phyloP scores from a whole-genome alignment of 768 basidiomycete species.

The Agaricus blazei region DNA sequence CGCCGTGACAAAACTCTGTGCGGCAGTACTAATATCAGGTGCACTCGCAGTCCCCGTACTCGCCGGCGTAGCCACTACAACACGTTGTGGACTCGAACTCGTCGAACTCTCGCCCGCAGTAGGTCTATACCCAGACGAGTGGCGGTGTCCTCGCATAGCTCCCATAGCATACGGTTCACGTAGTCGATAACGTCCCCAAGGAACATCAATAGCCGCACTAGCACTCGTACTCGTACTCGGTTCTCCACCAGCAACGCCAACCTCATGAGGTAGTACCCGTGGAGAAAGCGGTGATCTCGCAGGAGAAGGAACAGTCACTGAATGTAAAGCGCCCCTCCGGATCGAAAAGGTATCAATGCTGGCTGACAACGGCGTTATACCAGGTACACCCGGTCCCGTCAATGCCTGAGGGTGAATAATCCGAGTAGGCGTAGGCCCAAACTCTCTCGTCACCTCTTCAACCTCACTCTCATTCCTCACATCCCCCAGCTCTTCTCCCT shows the following conservation, averaged over 20 bases:
- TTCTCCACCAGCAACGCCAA: slow-evolving; percentile 9
- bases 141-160: slow-evolving; percentile 17
- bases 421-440: background rate
- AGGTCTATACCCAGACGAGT: slow-evolving; percentile 7
- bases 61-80: slow-evolving; percentile 5
- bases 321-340: background rate
- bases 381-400: slow-evolving; percentile 5
- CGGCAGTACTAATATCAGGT: slow-evolving; percentile 65
- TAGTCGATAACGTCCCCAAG: slow-evolving; percentile 17
- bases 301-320: background rate
- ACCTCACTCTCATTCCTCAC: background rate
- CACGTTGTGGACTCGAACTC: slow-evolving; percentile 3
- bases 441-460: slow-evolving; percentile 1
- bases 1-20: slow-evolving; percentile 63
- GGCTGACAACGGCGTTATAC: background rate
- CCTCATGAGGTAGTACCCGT: slow-evolving; percentile 9
- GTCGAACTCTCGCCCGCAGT: background rate
- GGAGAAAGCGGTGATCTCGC: slow-evolving; percentile 9
- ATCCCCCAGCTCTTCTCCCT: background rate
- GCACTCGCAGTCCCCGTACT: slow-evolving; percentile 30
- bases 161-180: slow-evolving; percentile 17
- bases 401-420: background rate
- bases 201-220: slow-evolving; percentile 15
- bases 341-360: background rate
- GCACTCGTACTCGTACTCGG: background rate